A percentile compares a stretch with the other conserved stretches of the same genome.
Conservation (phyloP, 768 basidiomycete genomes). For the Amanita pseudoporphyria region DNA sequence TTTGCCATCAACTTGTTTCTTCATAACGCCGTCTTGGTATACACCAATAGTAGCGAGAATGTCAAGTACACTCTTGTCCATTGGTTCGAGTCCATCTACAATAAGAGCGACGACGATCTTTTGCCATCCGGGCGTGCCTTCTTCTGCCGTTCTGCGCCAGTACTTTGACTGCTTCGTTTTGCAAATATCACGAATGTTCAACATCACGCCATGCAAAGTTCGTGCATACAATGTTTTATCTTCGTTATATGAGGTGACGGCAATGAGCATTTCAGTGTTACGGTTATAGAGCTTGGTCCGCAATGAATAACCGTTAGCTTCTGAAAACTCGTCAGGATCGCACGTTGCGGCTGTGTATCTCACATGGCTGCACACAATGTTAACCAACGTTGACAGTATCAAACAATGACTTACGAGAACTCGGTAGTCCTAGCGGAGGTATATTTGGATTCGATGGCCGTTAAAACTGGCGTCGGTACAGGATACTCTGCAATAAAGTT, state of each 20-base stretch:
- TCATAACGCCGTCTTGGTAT: constrained; percentile 94
- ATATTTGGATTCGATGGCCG: constrained; percentile 77
- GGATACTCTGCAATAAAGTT: constrained; percentile 88
- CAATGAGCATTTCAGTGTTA: constrained; percentile 88
- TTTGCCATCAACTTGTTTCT: constrained; percentile 84
- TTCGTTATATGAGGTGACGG: constrained; percentile 90
- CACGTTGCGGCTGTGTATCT: constrained; percentile 88
- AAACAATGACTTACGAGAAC: constrained; percentile 61
- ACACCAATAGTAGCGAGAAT: constrained; percentile 83
- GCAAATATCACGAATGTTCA: constrained; percentile 97
- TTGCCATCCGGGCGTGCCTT: constrained; percentile 84
- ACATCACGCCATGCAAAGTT: constrained; percentile 92
- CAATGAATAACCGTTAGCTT: constrained; percentile 75
- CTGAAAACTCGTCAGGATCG: constrained; percentile 83
- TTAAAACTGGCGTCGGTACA: constrained; percentile 76
- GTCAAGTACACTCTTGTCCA: constrained; percentile 94
- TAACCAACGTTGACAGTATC: background rate
- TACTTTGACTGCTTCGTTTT: constrained; percentile 92
- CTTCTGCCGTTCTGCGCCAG: constrained; percentile 76
- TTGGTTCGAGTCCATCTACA: constrained; percentile 86
- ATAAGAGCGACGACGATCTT: constrained; percentile 85
- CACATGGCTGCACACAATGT: constrained; percentile 55
- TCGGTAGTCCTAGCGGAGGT: constrained; percentile 68
- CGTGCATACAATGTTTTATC: constrained; percentile 88
- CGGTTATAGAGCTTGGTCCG: constrained; percentile 81